Evolutionary conservation across 192 early-diverging fungal species (phyloP).

Genomic region (Backusella luteola): DNA sequence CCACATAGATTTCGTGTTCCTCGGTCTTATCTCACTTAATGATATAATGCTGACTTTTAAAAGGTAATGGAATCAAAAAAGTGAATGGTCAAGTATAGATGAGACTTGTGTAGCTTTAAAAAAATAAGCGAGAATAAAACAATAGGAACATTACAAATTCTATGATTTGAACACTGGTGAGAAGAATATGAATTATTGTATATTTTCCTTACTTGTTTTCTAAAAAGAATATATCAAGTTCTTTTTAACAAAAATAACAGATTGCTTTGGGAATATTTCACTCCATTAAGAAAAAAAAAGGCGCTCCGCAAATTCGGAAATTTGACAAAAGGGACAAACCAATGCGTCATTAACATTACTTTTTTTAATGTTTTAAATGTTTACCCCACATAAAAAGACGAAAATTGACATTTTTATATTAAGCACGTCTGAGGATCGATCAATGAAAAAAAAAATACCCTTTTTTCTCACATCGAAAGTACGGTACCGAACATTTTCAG

Average conservation of each 20-base stretch:
- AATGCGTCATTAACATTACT: not conserved
- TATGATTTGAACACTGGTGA: too few species aligned
- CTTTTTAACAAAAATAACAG: not conserved
- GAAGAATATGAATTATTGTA: too few species aligned
- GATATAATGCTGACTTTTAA: too few species aligned
- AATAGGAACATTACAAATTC: too few species aligned
- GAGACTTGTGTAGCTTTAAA: too few species aligned
- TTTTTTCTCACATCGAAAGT: not conserved
- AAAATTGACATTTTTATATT: not conserved
- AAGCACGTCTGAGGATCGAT: not conserved
- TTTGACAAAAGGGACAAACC: not conserved
- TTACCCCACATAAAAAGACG: conserved; percentile 4
- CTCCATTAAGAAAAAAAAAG: not conserved
- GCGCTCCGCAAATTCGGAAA: not conserved
- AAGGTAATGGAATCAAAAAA: too few species aligned
- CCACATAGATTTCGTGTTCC: too few species aligned
- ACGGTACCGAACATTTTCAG: not conserved
- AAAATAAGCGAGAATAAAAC: too few species aligned
- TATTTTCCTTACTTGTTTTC: too few species aligned
- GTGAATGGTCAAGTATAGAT: too few species aligned
- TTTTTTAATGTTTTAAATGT: not conserved
- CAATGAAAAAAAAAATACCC: not conserved
- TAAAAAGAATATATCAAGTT: too few species aligned
- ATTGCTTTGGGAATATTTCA: not conserved
- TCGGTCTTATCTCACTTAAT: too few species aligned